Evolutionary conservation across 139 green algal genomes (phyloP).

Genomic region (Dunaliella primolecta): DNA sequence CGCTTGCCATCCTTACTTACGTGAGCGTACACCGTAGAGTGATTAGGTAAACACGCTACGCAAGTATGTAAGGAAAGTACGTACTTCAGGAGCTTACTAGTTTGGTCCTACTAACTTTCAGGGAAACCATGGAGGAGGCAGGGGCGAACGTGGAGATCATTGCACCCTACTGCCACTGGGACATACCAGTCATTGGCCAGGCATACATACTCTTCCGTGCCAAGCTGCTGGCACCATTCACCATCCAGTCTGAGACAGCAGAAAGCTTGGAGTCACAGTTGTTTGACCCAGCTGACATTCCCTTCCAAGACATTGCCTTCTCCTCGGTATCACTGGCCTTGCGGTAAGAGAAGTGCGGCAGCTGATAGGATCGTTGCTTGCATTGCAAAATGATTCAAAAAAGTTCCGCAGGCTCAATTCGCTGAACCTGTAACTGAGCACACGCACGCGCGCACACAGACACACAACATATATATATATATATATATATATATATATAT

Average conservation of each 20-base stretch:
- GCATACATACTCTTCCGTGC: constrained; percentile 73
- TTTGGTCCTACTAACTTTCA: not conserved
- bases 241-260: constrained; percentile 32
- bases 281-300: constrained; percentile 68
- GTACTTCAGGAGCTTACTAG: no score
- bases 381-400: no score
- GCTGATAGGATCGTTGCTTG: no score
- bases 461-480: no score
- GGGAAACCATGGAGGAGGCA: constrained; percentile 47
- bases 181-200: constrained; percentile 75
- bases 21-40: no score
- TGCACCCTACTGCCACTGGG: constrained; percentile 39
- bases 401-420: no score
- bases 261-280: constrained; percentile 74
- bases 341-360: constrained; percentile 24
- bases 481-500: no score
- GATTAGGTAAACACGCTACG: no score
- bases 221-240: constrained; percentile 31
- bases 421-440: no score
- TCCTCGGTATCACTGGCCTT: constrained; percentile 62
- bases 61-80: no score
- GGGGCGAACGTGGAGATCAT: constrained; percentile 28
- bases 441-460: no score
- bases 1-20: no score
- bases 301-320: constrained; percentile 74